A percentile compares a stretch with the other conserved stretches of the same genome.
Conservation (phyloP, 75 land plant genomes). For the Cunninghamia lanceolata region DNA sequence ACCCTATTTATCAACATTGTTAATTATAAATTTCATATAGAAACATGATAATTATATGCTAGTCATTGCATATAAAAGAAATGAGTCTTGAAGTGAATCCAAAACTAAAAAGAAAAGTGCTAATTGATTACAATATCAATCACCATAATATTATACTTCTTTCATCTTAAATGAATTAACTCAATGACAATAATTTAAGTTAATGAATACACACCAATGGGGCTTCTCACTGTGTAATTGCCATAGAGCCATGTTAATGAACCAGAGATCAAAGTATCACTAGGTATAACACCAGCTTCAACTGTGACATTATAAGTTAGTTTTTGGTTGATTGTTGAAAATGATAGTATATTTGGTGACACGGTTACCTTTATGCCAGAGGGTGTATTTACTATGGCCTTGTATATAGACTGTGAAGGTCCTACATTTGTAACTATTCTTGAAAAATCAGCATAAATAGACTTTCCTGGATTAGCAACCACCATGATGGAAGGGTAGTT, state of each 20-base stretch:
- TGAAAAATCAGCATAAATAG: neutral
- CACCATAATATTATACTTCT: too few relatives aligned
- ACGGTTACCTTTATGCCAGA: conserved; percentile 26
- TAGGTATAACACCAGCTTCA: neutral
- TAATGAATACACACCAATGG: conserved; percentile 27
- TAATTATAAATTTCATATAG: too few relatives aligned
- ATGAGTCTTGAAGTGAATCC: too few relatives aligned
- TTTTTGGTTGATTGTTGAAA: conserved; percentile 31
- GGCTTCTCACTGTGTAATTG: conserved; percentile 37
- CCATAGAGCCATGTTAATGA: conserved; percentile 48
- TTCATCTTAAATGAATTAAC: too few relatives aligned
- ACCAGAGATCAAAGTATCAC: conserved; percentile 25
- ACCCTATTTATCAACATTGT: too few relatives aligned
- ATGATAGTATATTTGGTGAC: conserved; percentile 31
- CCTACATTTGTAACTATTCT: conserved; percentile 66
- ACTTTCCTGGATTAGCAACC: neutral
- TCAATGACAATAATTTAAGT: too few relatives aligned
- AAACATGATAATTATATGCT: too few relatives aligned
- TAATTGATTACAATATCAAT: too few relatives aligned
- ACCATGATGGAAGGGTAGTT: conserved; percentile 1
- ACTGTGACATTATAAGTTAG: conserved; percentile 19
- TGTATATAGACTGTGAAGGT: conserved; percentile 35
- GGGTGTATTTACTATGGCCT: conserved; percentile 18
- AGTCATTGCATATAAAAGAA: too few relatives aligned
- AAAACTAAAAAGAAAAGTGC: too few relatives aligned